phyloP scores from a whole-genome alignment of 345 rosid species.

The Arabidopsis suecica region DNA sequence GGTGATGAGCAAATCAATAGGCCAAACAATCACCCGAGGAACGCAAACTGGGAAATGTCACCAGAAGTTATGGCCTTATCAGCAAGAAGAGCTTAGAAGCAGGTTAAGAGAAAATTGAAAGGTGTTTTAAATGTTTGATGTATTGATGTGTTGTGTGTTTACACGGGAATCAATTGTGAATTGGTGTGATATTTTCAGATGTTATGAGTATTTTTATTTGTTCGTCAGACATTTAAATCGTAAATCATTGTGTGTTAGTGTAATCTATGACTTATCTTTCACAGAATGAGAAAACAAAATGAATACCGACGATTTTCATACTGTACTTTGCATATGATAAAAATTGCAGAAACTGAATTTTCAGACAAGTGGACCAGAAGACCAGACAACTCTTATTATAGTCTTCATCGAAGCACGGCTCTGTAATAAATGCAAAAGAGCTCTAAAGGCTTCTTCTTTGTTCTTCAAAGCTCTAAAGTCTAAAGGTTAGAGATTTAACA shows the following conservation, averaged over 20 bases:
- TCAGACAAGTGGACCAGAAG: constrained; percentile 37
- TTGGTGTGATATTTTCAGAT: constrained; percentile 18
- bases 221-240: constrained; percentile 11
- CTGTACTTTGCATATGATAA: constrained; percentile 18
- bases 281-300: constrained; percentile 29
- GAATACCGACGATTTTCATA: constrained; percentile 16
- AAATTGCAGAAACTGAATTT: constrained; percentile 23
- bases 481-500: neutral
- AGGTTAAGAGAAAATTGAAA: constrained; percentile 2
- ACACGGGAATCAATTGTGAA: constrained; percentile 22
- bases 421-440: constrained; percentile 33
- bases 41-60: constrained; percentile 68
- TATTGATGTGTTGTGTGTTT: constrained; percentile 22
- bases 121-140: constrained; percentile 19
- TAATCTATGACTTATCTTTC: constrained; percentile 22
- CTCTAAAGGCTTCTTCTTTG: constrained; percentile 19
- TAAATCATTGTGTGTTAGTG: constrained; percentile 24
- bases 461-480: neutral
- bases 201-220: constrained; percentile 8
- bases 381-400: constrained; percentile 36
- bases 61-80: constrained; percentile 91
- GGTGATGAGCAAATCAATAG: constrained; percentile 55
- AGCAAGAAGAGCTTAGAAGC: constrained; percentile 52
- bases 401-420: constrained; percentile 40
- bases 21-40: constrained; percentile 65